Percentiles rank a stretch among this genome's conserved stretches.
Conservation (phyloP, 441 rosid genomes). For the Aleurites moluccanus region DNA sequence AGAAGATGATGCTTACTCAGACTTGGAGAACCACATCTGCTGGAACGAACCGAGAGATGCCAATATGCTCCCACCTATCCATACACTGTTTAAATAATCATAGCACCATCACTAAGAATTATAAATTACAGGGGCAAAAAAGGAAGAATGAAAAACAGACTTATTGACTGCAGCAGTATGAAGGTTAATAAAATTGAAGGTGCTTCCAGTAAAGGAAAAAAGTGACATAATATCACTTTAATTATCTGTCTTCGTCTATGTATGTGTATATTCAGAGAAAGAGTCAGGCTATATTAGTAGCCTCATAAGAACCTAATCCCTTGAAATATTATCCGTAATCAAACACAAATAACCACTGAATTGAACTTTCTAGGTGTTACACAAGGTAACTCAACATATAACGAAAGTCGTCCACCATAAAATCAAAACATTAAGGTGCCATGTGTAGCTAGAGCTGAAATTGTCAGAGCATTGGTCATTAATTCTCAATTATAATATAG, state of each 20-base stretch:
- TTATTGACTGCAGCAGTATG: not conserved
- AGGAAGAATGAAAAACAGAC: not conserved
- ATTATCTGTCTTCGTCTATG: not conserved
- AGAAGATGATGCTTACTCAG: slow-evolving; percentile 63
- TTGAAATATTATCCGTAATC: not conserved
- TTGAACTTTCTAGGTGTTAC: not conserved
- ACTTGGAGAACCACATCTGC: slow-evolving; percentile 99
- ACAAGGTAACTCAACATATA: not conserved
- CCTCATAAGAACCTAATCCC: not conserved
- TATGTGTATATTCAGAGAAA: not conserved
- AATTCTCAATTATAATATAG: too few species aligned
- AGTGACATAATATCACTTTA: too few species aligned
- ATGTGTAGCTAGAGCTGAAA: too few species aligned
- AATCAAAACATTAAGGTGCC: too few species aligned
- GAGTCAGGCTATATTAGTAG: not conserved
- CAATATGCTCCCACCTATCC: slow-evolving; percentile 97
- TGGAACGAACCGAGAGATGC: slow-evolving; percentile 99
- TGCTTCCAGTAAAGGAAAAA: not conserved
- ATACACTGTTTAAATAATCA: slow-evolving; percentile 59
- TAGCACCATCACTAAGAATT: not conserved
- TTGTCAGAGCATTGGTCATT: too few species aligned
- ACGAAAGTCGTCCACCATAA: too few species aligned
- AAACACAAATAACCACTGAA: not conserved
- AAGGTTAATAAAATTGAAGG: not conserved
- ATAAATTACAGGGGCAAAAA: not conserved